Evolutionary conservation across 1,284 basidiomycete genomes (phyloP).

Genomic region (Jaminaea rosea): DNA sequence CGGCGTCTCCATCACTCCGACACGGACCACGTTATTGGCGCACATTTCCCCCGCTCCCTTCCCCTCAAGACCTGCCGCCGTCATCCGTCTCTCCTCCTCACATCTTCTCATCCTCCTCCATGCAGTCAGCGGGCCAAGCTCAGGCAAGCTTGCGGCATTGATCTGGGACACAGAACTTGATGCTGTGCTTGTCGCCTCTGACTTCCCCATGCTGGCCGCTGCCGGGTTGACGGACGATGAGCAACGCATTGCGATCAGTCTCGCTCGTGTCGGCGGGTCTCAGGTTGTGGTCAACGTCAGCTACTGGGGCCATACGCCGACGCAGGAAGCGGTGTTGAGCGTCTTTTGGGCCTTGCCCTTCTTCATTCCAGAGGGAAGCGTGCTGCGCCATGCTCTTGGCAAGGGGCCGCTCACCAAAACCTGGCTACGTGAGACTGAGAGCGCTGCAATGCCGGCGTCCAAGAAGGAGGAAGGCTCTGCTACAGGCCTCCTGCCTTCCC

Average conservation of each 20-base stretch:
- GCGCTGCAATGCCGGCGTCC: no score
- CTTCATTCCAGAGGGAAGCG: not conserved
- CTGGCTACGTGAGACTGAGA: no score
- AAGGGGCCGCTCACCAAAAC: not conserved
- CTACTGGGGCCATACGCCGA: not conserved
- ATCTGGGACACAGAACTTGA: constrained; percentile 1
- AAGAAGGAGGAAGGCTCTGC: not conserved
- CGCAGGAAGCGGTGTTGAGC: not conserved
- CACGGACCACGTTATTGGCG: not conserved
- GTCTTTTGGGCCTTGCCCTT: not conserved
- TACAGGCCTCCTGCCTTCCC: not conserved
- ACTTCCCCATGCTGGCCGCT: not conserved
- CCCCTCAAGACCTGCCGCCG: not conserved
- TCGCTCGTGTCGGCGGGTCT: not conserved
- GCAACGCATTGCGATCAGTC: not conserved
- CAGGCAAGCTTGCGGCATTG: not conserved
- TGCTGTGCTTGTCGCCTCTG: not conserved
- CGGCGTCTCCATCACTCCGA: not conserved
- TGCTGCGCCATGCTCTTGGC: not conserved
- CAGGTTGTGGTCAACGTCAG: not conserved
- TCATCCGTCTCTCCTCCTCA: not conserved
- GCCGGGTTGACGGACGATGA: not conserved
- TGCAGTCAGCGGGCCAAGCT: not conserved
- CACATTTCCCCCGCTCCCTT: not conserved
- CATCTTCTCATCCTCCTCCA: not conserved